Base-by-base conservation (phyloP, 2,329 filamentous ascomycete genomes). In the Lasiodiplodia hormozganensis region DNA sequence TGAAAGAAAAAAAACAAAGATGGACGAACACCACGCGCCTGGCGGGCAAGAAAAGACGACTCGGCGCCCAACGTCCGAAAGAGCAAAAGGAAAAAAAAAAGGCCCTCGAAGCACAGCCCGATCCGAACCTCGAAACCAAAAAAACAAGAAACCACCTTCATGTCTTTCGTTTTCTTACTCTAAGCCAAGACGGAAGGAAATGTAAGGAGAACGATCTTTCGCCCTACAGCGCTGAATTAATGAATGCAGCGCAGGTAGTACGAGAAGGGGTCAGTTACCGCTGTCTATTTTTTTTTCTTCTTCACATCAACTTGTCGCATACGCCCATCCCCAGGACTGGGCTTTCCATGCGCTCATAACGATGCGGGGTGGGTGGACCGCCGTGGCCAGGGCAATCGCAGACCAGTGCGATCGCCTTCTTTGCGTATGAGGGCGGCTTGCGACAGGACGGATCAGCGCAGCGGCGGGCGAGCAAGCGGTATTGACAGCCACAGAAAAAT, bases 401-500 rank as follows among this genome's bases (percentile, higher is more conserved):
- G 54, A 67, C 65, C 25, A 67, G 34, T 1, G 65, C 47, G 25
- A 67, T 38, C 3, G 65, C 31, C 43, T 58, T 67, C 28, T 60
- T 67, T 21, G 65, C 54, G 43, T 67, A 67, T 2, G 64, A 67
- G 21, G 65, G 38, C 2, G 40, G 38, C 16, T 36, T 52, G 43
- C 53, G 53, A 40, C 65, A 67, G 31, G 14, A n/a, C 10, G 53
- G 18, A 12, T 60, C 56, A 21, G 54, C 54, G 31, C 65, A 67
- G 43, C 14, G 54, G 31, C 53, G 54, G 36, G 65, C 56, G n/a
- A 67, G 54, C 54, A 18, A 40, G 40, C 65, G 65, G 40, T 60
- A 67, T 21, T 67, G 65, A 43, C 65, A 67, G 31, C 56, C 65
- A 43, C 65, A 67, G 65, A 67, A 67, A 16, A 67, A 67, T 31